Percentiles rank a stretch among this genome's conserved stretches.
phyloP scores from a whole-genome alignment of 2,329 filamentous ascomycete genomes.

The Dactylellina drechsleri region DNA sequence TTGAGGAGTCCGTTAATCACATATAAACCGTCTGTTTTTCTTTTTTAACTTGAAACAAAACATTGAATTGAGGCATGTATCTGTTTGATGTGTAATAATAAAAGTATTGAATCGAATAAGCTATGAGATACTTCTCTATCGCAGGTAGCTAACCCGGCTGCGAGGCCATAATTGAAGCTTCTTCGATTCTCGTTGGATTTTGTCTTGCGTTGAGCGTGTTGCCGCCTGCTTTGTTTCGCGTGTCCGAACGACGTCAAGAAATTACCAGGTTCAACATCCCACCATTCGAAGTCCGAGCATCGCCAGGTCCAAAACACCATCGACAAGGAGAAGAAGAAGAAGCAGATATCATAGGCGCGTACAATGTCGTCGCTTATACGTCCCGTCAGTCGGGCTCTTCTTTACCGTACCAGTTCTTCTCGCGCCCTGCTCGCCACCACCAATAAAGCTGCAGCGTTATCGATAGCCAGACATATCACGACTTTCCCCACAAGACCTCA shows the following conservation, averaged over 20 bases:
- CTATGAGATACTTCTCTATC: not conserved
- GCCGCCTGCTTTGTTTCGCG: conserved; percentile 19
- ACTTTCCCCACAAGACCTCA: conserved; percentile 41
- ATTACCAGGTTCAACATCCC: conserved; percentile 2
- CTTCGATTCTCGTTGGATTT: not conserved
- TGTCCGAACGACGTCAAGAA: conserved; percentile 20
- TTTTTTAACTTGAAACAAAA: no score
- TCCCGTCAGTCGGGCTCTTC: conserved; percentile 27
- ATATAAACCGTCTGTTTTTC: not conserved
- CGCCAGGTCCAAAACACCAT: conserved; percentile 2
- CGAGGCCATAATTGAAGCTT: not conserved
- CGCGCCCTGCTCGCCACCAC: conserved; percentile 17
- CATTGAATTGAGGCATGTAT: not conserved
- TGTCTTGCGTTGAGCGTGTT: conserved; percentile 26
- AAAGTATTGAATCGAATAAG: not conserved
- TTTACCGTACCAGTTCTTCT: conserved; percentile 6
- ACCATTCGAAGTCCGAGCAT: no score
- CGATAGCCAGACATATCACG: conserved; percentile 28
- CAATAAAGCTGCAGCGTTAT: conserved; percentile 29
- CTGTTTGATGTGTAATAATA: not conserved
- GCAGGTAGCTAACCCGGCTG: not conserved
- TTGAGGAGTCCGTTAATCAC: conserved; percentile 11
- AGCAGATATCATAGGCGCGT: not conserved
- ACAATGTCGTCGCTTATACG: conserved; percentile 33
- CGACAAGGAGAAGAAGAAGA: not conserved